Base-by-base conservation (phyloP, 2,329 filamentous ascomycete species). In the Shiraia sp. region DNA sequence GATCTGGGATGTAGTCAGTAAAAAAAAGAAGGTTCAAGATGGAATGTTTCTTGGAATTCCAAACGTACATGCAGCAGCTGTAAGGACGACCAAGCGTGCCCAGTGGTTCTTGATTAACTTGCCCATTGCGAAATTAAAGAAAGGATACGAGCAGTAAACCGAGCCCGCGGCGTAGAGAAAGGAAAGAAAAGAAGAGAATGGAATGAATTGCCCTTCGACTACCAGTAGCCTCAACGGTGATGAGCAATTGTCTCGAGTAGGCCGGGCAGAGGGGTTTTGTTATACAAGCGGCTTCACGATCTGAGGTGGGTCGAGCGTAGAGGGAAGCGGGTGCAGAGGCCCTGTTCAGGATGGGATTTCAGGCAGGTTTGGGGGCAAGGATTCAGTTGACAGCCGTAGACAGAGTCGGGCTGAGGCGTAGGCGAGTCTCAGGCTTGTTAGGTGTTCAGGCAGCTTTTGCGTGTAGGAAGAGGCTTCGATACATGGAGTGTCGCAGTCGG, bases 101-200 rank as follows among this genome's bases (percentile, higher is more conserved):
- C 90, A 96, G 78, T 99, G 93, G 77, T 97, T 97, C 81, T 99
- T 99, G 77, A 99, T 97, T 68, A 99, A 85, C 74, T 87, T 93
- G 72, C 93, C 93, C 93, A 99, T 99, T 55, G 49, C 40, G 44
- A 34, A 40, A 48, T 57, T 53, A 60, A 57, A 55, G 55, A 59
- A 59, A 53, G 53, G 53, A 60, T 55, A 55, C 44, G 51, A 53
- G 57, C 49, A 51, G 47, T 58, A 53, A 45, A 59, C 57, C 57
- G 57, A 60, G 48, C 57, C 55, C 53, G 57, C 57, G 57, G 55
- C 40, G 54, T 52, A 31, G 45, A 31, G 47, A 51, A 51, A 51
- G 48, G 38, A 37, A 37, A 47, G 43, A 34, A 32, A 43, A 35
- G 47, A 42, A 27, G 32, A 19, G 35, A 35, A 33, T 26, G 38